These are phyloP conservation scores for Acorus calamus DNA, from an alignment of 106 monocot species.

Conservation along the genomic window DNA sequence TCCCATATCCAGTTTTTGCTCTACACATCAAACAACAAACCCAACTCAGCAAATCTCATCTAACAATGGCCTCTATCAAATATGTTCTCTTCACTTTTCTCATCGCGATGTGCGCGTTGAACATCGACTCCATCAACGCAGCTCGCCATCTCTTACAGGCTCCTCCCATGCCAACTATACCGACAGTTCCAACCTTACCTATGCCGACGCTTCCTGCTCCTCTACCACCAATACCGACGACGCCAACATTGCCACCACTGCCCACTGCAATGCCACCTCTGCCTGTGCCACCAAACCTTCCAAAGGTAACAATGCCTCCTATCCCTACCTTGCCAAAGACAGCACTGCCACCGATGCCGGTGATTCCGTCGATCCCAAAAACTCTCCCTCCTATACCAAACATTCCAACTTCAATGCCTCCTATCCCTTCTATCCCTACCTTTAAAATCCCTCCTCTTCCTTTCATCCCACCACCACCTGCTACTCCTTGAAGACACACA, in stretches of 20 bases:
- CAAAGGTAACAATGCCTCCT: neutral
- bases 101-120: neutral
- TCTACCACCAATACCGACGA: too few species aligned
- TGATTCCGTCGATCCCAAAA: neutral
- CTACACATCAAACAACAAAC: too few species aligned
- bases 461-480: neutral
- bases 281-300: neutral
- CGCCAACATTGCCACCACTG: too few species aligned
- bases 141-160: conserved; percentile 5
- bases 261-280: neutral
- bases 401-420: neutral
- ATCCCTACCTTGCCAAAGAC: conserved; percentile 1
- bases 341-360: conserved; percentile 2
- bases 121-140: neutral
- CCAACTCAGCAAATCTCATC: too few species aligned
- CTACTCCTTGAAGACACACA: too few species aligned
- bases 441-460: neutral
- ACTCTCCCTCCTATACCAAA: neutral
- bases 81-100: neutral
- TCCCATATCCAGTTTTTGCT: too few species aligned
- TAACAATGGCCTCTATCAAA: too few species aligned
- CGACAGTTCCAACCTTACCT: too few species aligned
- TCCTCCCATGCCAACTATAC: neutral
- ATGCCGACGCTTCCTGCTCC: too few species aligned
- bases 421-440: neutral